Evolutionary conservation across 106 monocot genomes (phyloP).

Genomic region (Acorus calamus): DNA sequence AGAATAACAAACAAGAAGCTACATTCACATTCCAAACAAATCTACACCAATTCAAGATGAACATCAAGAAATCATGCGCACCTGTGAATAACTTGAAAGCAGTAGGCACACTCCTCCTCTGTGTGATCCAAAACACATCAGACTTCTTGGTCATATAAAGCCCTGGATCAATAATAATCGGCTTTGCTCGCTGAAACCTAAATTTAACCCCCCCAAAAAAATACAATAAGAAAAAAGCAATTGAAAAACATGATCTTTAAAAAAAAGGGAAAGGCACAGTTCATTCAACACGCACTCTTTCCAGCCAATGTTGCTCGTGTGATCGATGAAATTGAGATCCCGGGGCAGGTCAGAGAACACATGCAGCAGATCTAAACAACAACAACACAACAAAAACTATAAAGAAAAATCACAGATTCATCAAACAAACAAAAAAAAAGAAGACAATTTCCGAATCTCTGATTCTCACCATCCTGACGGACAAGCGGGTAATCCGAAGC

Average conservation of each 20-base stretch:
- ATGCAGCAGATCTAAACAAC: conserved; percentile 46
- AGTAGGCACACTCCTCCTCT: conserved; percentile 73
- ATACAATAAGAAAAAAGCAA: background rate
- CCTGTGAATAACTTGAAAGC: conserved; percentile 77
- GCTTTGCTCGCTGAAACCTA: conserved; percentile 67
- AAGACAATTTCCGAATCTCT: too few species aligned
- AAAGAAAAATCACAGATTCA: background rate
- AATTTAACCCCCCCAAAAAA: background rate
- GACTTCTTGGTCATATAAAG: conserved; percentile 55
- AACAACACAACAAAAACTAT: background rate
- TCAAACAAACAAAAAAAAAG: background rate
- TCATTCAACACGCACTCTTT: conserved; percentile 46
- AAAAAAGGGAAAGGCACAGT: background rate
- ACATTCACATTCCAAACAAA: too few species aligned
- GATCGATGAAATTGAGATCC: conserved; percentile 57
- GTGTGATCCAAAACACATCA: conserved; percentile 60
- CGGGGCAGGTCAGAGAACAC: conserved; percentile 55
- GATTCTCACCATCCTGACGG: conserved; percentile 11
- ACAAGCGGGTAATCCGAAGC: conserved; percentile 23
- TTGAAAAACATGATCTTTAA: background rate
- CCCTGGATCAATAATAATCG: conserved; percentile 85
- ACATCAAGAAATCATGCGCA: too few species aligned
- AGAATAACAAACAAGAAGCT: too few species aligned
- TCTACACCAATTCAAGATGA: too few species aligned
- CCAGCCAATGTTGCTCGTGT: conserved; percentile 56